Conservation (phyloP, 495 filamentous ascomycete species). For the Cetradonia linearis region DNA sequence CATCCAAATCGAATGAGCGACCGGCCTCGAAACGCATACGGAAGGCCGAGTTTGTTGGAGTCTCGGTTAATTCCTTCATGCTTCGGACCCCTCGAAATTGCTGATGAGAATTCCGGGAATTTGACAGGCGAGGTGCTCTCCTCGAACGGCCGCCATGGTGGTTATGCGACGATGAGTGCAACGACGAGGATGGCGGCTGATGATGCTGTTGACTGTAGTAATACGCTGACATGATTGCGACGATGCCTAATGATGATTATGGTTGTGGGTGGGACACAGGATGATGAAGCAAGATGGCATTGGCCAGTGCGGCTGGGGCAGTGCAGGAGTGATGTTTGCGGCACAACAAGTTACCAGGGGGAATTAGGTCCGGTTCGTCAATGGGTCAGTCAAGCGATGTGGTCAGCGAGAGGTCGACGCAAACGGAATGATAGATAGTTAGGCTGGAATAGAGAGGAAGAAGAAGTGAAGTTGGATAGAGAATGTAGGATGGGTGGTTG, state of each 20-base stretch:
- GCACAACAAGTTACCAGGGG: conserved; percentile 15
- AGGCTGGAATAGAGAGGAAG: not conserved
- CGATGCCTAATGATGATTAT: not conserved
- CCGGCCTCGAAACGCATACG: conserved; percentile 81
- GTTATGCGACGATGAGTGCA: conserved; percentile 48
- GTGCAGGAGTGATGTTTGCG: conserved; percentile 15
- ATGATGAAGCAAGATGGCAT: conserved; percentile 1
- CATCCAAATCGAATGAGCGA: conserved; percentile 91
- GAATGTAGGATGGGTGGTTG: not conserved
- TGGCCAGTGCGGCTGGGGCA: conserved; percentile 16
- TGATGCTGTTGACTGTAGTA: conserved; percentile 55
- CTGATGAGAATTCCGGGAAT: conserved; percentile 67
- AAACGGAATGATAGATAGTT: not conserved
- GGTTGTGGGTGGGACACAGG: conserved; percentile 2
- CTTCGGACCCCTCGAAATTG: conserved; percentile 74
- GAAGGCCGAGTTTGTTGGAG: conserved; percentile 61
- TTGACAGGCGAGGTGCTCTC: conserved; percentile 70
- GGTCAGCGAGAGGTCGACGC: not conserved
- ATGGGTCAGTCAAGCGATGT: too few relatives aligned
- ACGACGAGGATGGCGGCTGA: conserved; percentile 47
- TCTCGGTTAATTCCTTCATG: conserved; percentile 81
- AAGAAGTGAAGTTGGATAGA: not conserved
- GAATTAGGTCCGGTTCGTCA: not conserved
- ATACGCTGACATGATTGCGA: conserved; percentile 62
- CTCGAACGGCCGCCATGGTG: conserved; percentile 82